phyloP scores from a whole-genome alignment of 768 basidiomycete genomes.

The Mycena olivaceomarginata region DNA sequence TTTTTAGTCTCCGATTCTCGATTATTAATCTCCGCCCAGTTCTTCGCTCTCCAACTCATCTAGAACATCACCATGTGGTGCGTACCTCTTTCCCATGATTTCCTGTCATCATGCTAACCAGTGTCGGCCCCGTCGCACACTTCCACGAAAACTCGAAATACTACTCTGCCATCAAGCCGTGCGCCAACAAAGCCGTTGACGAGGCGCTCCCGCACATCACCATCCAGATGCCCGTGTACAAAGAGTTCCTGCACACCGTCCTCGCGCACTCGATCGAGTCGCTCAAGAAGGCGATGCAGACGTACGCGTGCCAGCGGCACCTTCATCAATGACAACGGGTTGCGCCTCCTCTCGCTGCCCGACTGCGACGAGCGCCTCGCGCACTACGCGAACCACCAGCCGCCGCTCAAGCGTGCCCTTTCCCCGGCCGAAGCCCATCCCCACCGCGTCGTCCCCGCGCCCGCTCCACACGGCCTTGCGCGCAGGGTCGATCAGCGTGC shows the following conservation, averaged over 20 bases:
- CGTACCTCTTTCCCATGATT: constrained; percentile 53
- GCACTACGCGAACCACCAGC: constrained; percentile 84
- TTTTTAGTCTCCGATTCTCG: constrained; percentile 44
- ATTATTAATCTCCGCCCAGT: constrained; percentile 61
- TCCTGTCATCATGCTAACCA: constrained; percentile 61
- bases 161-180: constrained; percentile 82
- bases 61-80: constrained; percentile 82
- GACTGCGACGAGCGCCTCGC: constrained; percentile 79
- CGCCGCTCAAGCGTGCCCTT: too few species aligned
- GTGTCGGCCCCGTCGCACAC: constrained; percentile 87
- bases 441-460: too few species aligned
- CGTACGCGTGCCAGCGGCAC: constrained; percentile 88
- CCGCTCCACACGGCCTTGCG: too few species aligned
- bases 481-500: too few species aligned
- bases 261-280: constrained; percentile 85
- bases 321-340: constrained; percentile 87
- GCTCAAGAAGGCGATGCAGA: constrained; percentile 90
- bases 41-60: constrained; percentile 85
- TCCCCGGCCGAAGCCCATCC: too few species aligned
- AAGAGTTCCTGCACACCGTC: constrained; percentile 82
- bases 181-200: constrained; percentile 67
- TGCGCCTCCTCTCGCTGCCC: constrained; percentile 72
- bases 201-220: constrained; percentile 83
- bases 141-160: constrained; percentile 86
- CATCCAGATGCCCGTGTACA: constrained; percentile 92